Conservation (phyloP, 306 rosid genomes). For the Sphenostylis stenocarpa region DNA sequence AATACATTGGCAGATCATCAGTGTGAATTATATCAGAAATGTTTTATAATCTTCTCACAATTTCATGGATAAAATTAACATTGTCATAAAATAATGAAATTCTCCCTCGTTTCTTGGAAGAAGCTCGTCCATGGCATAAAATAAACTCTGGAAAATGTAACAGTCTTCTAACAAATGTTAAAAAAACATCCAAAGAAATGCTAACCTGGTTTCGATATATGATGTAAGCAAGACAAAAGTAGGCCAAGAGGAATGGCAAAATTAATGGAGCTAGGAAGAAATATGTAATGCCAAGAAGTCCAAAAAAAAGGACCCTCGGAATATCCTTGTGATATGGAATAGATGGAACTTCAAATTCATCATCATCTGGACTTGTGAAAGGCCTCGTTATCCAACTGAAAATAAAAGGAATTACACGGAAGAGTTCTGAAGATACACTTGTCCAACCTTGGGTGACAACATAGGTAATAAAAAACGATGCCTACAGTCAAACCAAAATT, state of each 20-base stretch:
- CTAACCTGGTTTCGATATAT: slow-evolving; percentile 85
- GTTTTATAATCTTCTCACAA: neutral
- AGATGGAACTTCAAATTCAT: slow-evolving; percentile 71
- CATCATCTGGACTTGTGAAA: slow-evolving; percentile 41
- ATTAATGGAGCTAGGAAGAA: slow-evolving; percentile 95
- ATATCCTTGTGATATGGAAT: slow-evolving; percentile 65
- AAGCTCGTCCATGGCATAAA: slow-evolving; percentile 9
- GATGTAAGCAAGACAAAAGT: slow-evolving; percentile 77
- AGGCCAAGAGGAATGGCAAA: slow-evolving; percentile 82
- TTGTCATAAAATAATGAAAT: neutral
- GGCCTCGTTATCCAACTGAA: slow-evolving; percentile 60
- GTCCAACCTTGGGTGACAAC: slow-evolving; percentile 99
- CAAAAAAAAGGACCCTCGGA: slow-evolving; percentile 85
- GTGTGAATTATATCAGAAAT: slow-evolving; percentile 5
- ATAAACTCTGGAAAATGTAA: slow-evolving; percentile 16
- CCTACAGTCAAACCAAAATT: slow-evolving; percentile 53
- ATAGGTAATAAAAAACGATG: slow-evolving; percentile 91
- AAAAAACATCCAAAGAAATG: neutral
- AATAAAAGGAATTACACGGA: slow-evolving; percentile 66
- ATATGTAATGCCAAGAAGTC: slow-evolving; percentile 90
- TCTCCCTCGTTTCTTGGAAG: neutral
- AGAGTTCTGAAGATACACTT: slow-evolving; percentile 73
- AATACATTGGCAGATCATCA: slow-evolving; percentile 31
- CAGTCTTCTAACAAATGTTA: slow-evolving; percentile 1
- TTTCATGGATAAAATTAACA: slow-evolving; percentile 23